A percentile compares a stretch with the other conserved stretches of the same genome.
Conservation (phyloP, 306 rosid species). For the Trichosanthes cucumerina region DNA sequence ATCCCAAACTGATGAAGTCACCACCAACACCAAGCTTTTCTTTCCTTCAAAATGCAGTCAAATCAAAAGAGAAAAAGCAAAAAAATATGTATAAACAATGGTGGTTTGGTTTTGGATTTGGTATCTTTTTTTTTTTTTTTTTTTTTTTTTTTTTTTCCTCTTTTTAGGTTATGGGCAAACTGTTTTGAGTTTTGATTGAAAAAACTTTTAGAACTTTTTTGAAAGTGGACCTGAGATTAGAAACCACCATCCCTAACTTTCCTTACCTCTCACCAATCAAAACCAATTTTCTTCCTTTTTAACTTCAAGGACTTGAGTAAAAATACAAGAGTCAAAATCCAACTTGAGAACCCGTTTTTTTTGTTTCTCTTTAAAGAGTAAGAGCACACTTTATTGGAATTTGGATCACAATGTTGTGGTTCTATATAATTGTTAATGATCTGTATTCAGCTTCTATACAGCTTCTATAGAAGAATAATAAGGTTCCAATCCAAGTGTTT, state of each 20-base stretch:
- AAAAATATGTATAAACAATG: not conserved
- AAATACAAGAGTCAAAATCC: not conserved
- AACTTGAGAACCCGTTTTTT: not conserved
- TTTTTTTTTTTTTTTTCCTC: not conserved
- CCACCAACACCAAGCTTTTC: not conserved
- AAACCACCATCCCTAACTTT: slow-evolving; percentile 13
- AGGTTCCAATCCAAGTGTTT: too few relatives aligned
- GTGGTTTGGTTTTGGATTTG: not conserved
- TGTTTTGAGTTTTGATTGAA: not conserved
- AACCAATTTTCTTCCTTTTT: not conserved
- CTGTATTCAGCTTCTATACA: too few relatives aligned
- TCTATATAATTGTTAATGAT: too few relatives aligned
- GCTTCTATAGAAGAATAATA: too few relatives aligned
- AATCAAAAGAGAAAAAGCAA: not conserved
- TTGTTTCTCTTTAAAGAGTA: not conserved
- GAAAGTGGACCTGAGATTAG: not conserved
- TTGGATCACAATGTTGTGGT: not conserved
- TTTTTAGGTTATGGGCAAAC: not conserved
- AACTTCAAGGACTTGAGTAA: not conserved
- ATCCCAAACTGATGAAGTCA: slow-evolving; percentile 12
- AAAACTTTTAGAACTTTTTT: not conserved
- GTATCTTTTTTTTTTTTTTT: not conserved
- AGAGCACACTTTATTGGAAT: not conserved
- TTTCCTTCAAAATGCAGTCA: not conserved
- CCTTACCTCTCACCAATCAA: slow-evolving; percentile 2